Evolutionary conservation across 257 asterid genomes (phyloP).

Genomic region (Ophiorrhiza pumila): DNA sequence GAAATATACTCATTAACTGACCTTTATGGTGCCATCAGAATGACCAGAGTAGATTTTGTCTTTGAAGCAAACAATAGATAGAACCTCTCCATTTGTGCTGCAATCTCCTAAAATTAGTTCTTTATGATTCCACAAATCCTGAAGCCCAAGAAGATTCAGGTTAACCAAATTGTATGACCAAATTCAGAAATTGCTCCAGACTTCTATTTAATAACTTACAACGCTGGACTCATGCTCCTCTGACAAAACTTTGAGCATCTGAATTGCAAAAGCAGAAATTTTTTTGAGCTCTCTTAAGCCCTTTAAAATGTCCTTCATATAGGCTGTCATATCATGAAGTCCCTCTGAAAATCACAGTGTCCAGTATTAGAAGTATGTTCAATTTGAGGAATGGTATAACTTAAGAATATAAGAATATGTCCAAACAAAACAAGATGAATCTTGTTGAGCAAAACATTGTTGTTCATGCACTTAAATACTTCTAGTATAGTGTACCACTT

Average conservation of each 20-base stretch:
- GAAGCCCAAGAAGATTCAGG: constrained; percentile 21
- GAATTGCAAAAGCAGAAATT: constrained; percentile 59
- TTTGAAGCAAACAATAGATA: constrained; percentile 48
- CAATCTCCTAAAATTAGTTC: constrained; percentile 63
- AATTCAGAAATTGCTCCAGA: background rate
- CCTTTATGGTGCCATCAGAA: constrained; percentile 81
- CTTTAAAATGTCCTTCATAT: constrained; percentile 65
- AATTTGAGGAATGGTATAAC: background rate
- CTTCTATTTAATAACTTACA: constrained; percentile 34
- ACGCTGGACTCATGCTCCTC: constrained; percentile 69
- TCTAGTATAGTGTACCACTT: background rate
- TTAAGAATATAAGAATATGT: background rate
- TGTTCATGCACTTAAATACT: background rate
- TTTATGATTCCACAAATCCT: constrained; percentile 78
- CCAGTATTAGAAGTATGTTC: background rate
- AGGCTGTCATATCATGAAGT: constrained; percentile 47
- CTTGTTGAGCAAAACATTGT: background rate
- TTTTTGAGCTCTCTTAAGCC: constrained; percentile 77
- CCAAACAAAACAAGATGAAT: background rate
- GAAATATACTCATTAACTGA: constrained; percentile 17
- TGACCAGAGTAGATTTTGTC: constrained; percentile 71
- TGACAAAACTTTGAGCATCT: constrained; percentile 62
- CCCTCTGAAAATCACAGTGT: constrained; percentile 49
- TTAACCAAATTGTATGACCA: background rate
- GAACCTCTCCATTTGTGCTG: constrained; percentile 64